Evolutionary conservation across 441 rosid genomes (phyloP).

Genomic region (Jatropha podagrica): DNA sequence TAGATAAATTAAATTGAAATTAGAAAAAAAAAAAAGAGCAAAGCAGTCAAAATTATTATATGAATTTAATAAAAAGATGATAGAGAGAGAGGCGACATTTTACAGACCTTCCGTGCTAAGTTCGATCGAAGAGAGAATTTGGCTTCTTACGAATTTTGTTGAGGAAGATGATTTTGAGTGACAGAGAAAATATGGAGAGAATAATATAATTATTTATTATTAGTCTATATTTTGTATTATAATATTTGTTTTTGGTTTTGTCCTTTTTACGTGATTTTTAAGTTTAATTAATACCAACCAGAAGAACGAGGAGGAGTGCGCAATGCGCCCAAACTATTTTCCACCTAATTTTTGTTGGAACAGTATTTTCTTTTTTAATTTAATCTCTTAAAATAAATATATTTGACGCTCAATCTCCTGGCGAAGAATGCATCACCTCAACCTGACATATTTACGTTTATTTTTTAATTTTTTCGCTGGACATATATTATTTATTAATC

Average conservation of each 20-base stretch:
- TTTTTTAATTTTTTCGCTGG: no score
- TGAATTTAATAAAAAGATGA: not conserved
- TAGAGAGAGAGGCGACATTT: not conserved
- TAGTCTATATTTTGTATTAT: not conserved
- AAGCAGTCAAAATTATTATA: not conserved
- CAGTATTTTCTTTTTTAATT: not conserved
- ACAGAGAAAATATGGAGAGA: not conserved
- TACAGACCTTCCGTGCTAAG: slow-evolving; percentile 13
- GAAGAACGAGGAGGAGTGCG: slow-evolving; percentile 10
- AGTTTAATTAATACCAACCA: slow-evolving; percentile 15
- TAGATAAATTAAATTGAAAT: not conserved
- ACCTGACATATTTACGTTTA: not conserved
- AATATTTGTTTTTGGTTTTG: not conserved
- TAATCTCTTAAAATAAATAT: not conserved
- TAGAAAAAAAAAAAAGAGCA: not conserved
- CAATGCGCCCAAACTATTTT: slow-evolving; percentile 19
- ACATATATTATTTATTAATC: no score
- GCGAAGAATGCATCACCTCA: not conserved
- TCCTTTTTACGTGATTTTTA: slow-evolving; percentile 13
- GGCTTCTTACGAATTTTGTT: not conserved
- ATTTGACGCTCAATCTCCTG: not conserved
- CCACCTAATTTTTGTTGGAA: slow-evolving; percentile 15
- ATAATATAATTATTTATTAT: not conserved
- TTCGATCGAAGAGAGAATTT: slow-evolving; percentile 9
- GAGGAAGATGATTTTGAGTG: not conserved